Conservation (phyloP, 2,329 filamentous ascomycete species). For the Didymella segeticola region DNA sequence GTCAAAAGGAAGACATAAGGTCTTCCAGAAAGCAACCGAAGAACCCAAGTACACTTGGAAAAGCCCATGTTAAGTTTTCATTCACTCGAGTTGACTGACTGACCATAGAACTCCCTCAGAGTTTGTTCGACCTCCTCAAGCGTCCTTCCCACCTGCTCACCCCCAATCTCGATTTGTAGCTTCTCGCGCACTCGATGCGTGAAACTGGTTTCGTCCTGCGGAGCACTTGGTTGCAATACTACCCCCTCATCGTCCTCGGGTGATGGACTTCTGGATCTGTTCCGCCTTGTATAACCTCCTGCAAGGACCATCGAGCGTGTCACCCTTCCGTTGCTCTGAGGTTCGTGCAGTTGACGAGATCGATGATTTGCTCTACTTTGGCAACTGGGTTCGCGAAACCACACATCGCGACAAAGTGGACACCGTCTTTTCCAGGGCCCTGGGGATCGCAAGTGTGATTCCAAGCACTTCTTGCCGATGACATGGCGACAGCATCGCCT, state of each 20-base stretch:
- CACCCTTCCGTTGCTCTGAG: too few relatives aligned
- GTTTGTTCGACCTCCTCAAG: neutral
- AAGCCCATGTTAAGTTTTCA: neutral
- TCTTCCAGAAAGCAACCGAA: neutral
- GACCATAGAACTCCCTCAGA: constrained; percentile 1
- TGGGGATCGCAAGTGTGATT: neutral
- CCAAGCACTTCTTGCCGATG: constrained; percentile 5
- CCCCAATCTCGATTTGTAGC: neutral
- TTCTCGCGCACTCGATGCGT: neutral
- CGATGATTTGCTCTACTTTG: neutral
- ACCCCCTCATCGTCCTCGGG: neutral
- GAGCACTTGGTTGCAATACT: neutral
- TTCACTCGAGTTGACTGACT: neutral
- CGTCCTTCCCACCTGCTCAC: neutral
- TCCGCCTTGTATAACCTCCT: neutral
- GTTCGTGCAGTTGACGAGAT: neutral
- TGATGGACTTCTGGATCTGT: neutral
- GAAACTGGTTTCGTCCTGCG: neutral
- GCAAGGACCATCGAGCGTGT: neutral
- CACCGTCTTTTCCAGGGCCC: constrained; percentile 9
- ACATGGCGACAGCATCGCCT: constrained; percentile 14
- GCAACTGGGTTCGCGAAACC: neutral
- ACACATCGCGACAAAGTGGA: constrained; percentile 6
- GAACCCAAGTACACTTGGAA: neutral
- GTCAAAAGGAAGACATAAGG: neutral